Evolutionary conservation across 2,329 filamentous ascomycete species (phyloP), one percentile per base, ranked within the genome.

Genomic region (Xylaria sp.): DNA sequence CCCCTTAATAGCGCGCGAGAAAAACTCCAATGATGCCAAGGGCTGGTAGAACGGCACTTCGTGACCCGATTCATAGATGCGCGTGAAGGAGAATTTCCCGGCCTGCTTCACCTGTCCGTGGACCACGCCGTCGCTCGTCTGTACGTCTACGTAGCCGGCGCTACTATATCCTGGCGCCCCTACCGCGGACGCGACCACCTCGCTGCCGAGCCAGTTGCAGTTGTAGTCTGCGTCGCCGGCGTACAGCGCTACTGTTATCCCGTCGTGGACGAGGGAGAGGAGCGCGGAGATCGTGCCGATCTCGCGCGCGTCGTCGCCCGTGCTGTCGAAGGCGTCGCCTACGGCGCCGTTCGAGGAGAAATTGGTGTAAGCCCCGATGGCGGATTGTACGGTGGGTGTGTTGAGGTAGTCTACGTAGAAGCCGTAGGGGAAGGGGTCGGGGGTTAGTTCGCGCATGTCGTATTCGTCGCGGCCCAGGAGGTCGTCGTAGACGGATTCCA

Each of bases 351-450:
- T 82, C 67, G 82, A 84, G 3, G 85, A 86, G 79, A 86, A 91
- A 76, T 90, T 91, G 65, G 84, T 83, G 73, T 80, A 87, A 0
- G 87, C 88, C 10, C 89, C 89, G 65, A 91, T 85, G 0, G 88
- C 88, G n/a, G 80, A 74, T 72, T 87, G 87, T 0, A 90, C 83
- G 12, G 80, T 76, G 0, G 84, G 80, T 1, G 81, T 82, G 77
- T 91, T 90, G 39, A 91, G 82, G 75, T 89, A 91, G n/a, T 84
- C 80, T 13, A 80, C 77, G 72, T 85, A 90, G 77, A 85, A 88
- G 0, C 75, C 73, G 71, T 87, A 85, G 0, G 88, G 88, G 75
- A 90, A 90, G 0, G 87, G 87, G 74, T 89, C 86, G 0, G 86
- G 84, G 0, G 70, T 74, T 6, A 88, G 79, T 69, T 89, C 84